Evolutionary conservation across 2,329 filamentous ascomycete species (phyloP), one percentile per base, ranked within the genome.

Genomic region (Dothideomycetes sp.): DNA sequence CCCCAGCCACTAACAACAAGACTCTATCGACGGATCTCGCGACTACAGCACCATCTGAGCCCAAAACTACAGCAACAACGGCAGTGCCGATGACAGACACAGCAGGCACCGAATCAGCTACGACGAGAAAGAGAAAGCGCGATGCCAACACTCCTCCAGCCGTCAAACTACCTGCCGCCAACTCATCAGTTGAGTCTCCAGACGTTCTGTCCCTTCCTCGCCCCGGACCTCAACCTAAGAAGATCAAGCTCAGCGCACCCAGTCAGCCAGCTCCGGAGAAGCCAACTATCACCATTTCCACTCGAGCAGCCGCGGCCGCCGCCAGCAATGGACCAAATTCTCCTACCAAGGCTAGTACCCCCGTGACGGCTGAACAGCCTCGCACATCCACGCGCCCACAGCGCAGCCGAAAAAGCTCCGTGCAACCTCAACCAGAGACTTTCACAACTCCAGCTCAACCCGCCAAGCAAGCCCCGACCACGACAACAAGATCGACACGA

Each of bases 51-150:
- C 16, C 32, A 9, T 11, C 19, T 13, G 32, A 35, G 33, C 33
- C 27, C n/a, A 23, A 34, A 17, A 17, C 38, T 41, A 23, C 23
- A 12, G 30, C 13, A 17, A n/a, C 23, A 33, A 11, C 23, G 29
- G 37, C 42, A 24, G 18, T 28, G 7, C 8, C 33, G 10, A 35
- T 27, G 13, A 24, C 27, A n/a, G 27, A 35, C 10, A 24, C 31
- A 6, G 57, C 52, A n/a, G 29, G 54, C 27, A 2, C 46, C 53
- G 36, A 40, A 20, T 22, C 36, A 6, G 36, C 20, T 5, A 40
- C 36, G 12, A 27, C 36, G 8, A 66, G 60, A 49, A 79, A 78
- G 57, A 67, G 75, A 37, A 79, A 78, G 52, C 62, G 70, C 28
- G 73, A 77, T 34, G 59, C 67, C 20, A 62, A 62, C 15, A 62